Evolutionary conservation across 2,329 filamentous ascomycete genomes (phyloP).

Genomic region (Monilinia fructicola): DNA sequence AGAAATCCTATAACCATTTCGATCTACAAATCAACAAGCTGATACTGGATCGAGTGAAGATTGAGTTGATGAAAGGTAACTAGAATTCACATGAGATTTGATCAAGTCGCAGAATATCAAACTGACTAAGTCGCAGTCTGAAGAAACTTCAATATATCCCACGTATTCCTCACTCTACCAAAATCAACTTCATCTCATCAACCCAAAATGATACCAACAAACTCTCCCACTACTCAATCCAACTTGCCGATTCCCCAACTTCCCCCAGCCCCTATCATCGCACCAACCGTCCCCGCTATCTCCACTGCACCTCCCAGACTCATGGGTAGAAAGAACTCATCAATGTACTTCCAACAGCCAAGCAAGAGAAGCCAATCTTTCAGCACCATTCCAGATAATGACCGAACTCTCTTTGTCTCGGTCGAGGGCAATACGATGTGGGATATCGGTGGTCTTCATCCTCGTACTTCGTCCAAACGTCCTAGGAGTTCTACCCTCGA

Average conservation of each 20-base stretch:
- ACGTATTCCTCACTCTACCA: neutral
- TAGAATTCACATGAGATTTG: neutral
- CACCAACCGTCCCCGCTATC: neutral
- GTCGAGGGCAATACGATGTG: neutral
- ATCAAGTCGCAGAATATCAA: neutral
- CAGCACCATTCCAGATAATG: neutral
- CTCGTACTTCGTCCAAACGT: too few relatives aligned
- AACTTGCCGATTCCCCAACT: neutral
- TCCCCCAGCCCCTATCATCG: neutral
- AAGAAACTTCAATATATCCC: neutral
- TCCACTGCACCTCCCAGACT: neutral
- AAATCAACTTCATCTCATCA: neutral
- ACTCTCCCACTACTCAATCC: neutral
- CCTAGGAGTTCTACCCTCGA: neutral
- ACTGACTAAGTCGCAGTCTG: neutral
- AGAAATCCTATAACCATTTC: too few relatives aligned
- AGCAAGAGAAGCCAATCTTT: too few relatives aligned
- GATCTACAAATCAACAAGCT: neutral
- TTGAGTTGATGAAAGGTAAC: neutral
- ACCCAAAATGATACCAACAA: neutral
- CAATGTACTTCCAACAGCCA: neutral
- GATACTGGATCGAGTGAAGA: neutral
- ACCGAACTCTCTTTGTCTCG: neutral
- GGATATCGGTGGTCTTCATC: neutral
- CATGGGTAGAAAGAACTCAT: constrained; percentile 9